Evolutionary conservation across 2,329 filamentous ascomycete species (phyloP).

Genomic region (Exophiala viscosa): DNA sequence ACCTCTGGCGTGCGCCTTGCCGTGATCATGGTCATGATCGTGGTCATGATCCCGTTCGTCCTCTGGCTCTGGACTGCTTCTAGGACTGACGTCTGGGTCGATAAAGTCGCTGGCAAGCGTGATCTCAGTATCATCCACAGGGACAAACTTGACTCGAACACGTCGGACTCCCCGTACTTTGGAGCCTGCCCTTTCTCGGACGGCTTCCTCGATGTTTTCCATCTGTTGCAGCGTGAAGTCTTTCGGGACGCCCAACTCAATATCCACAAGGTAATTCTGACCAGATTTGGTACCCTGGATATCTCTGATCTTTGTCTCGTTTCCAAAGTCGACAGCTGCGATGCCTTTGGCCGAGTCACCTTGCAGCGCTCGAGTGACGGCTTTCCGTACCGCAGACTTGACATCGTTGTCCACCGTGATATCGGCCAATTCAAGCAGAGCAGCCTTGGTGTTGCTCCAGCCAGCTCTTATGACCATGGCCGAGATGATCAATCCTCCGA

Average conservation of each 20-base stretch:
- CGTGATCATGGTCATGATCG: slow-evolving; percentile 26
- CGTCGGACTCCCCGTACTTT: slow-evolving; percentile 80
- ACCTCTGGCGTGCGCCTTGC: slow-evolving; percentile 7
- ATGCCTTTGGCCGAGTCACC: slow-evolving; percentile 31
- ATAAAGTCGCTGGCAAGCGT: slow-evolving; percentile 78
- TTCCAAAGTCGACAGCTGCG: slow-evolving; percentile 47
- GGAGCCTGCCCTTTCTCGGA: slow-evolving; percentile 68
- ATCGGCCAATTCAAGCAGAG: slow-evolving; percentile 87
- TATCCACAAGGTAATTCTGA: slow-evolving; percentile 90
- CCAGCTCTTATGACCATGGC: slow-evolving; percentile 90
- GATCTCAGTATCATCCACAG: slow-evolving; percentile 56
- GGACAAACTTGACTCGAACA: slow-evolving; percentile 78
- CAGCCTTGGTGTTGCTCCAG: slow-evolving; percentile 74
- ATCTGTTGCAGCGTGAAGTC: slow-evolving; percentile 71
- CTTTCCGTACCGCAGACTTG: slow-evolving; percentile 65
- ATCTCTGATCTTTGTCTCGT: slow-evolving; percentile 67
- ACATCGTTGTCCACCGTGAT: slow-evolving; percentile 82
- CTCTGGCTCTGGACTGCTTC: slow-evolving; percentile 60
- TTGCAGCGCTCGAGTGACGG: slow-evolving; percentile 58
- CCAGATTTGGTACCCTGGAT: slow-evolving; percentile 91
- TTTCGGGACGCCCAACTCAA: slow-evolving; percentile 77
- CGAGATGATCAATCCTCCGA: slow-evolving; percentile 88
- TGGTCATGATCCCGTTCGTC: slow-evolving; percentile 46
- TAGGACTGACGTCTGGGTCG: slow-evolving; percentile 56
- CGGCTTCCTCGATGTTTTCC: slow-evolving; percentile 64